A percentile compares a stretch with the other conserved stretches of the same genome.
Evolutionary conservation across 257 asterid species (phyloP).

Genomic region (Euphrasia confusa): DNA sequence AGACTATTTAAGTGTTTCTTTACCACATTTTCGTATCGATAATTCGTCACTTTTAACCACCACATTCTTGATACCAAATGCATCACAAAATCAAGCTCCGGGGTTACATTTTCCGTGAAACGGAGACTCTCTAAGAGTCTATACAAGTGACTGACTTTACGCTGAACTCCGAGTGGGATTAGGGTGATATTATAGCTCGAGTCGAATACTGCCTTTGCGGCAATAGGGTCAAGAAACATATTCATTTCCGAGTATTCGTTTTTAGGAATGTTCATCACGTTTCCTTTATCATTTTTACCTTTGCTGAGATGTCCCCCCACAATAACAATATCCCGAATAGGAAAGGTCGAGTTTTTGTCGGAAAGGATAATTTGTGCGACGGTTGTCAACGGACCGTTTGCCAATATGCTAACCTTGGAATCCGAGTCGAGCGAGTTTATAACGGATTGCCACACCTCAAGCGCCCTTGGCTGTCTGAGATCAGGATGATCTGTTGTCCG

Average conservation of each 20-base stretch:
- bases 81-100: conserved; percentile 48
- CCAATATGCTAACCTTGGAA: conserved; percentile 57
- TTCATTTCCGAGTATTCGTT: conserved; percentile 69
- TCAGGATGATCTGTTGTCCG: conserved; percentile 72
- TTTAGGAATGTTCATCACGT: conserved; percentile 54
- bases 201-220: conserved; percentile 54
- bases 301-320: conserved; percentile 69
- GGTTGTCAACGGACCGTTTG: conserved; percentile 86
- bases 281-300: conserved; percentile 42
- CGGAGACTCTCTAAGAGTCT: conserved; percentile 29
- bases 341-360: conserved; percentile 36
- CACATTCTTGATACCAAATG: conserved; percentile 52
- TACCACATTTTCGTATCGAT: conserved; percentile 69
- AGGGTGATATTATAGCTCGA: conserved; percentile 55
- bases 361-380: conserved; percentile 57
- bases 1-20: too few relatives aligned
- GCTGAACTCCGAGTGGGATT: conserved; percentile 66
- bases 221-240: conserved; percentile 80
- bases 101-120: conserved; percentile 41
- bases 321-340: conserved; percentile 54
- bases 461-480: conserved; percentile 74
- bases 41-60: conserved; percentile 36
- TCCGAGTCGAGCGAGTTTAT: conserved; percentile 43
- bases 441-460: conserved; percentile 67
- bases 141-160: conserved; percentile 36